phyloP scores from a whole-genome alignment of 768 basidiomycete species.

The Psilocybe subaeruginosa region DNA sequence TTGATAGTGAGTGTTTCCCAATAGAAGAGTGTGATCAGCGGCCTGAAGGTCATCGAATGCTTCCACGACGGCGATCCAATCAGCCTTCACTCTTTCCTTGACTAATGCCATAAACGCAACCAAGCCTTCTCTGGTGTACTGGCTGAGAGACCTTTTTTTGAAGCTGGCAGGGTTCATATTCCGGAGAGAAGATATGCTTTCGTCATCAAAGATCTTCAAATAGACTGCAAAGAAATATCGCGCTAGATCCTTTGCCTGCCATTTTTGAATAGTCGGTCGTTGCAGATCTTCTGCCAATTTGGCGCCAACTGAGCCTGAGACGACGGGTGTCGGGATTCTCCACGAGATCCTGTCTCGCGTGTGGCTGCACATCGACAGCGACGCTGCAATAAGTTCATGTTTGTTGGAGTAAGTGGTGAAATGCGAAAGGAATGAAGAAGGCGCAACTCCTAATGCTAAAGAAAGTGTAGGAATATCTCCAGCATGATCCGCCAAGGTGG shows the following conservation, averaged over 20 bases:
- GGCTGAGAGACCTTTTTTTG: constrained; percentile 28
- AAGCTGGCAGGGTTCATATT: constrained; percentile 10
- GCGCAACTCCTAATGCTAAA: constrained; percentile 44
- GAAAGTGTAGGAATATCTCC: constrained; percentile 43
- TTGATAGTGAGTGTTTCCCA: constrained; percentile 36
- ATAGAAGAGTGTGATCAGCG: constrained; percentile 23
- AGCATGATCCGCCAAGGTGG: constrained; percentile 28
- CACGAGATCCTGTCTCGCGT: constrained; percentile 41
- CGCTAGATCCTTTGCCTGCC: constrained; percentile 36
- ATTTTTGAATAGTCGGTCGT: constrained; percentile 5
- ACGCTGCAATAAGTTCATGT: constrained; percentile 35
- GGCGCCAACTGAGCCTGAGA: constrained; percentile 11
- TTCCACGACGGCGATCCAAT: constrained; percentile 49
- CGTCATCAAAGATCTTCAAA: constrained; percentile 44
- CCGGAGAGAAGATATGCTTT: constrained; percentile 26
- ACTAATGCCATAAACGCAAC: constrained; percentile 45
- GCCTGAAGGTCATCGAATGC: constrained; percentile 30
- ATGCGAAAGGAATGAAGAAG: constrained; percentile 40
- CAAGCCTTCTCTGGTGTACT: constrained; percentile 54
- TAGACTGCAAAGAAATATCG: constrained; percentile 45
- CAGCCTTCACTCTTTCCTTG: constrained; percentile 32
- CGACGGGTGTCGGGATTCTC: constrained; percentile 31
- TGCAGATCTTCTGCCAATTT: neutral
- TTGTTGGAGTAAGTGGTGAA: constrained; percentile 43
- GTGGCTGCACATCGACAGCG: constrained; percentile 22